Percentiles rank a stretch among this genome's conserved stretches.
Conservation (phyloP, 345 rosid genomes). For the Brassica juncea region DNA sequence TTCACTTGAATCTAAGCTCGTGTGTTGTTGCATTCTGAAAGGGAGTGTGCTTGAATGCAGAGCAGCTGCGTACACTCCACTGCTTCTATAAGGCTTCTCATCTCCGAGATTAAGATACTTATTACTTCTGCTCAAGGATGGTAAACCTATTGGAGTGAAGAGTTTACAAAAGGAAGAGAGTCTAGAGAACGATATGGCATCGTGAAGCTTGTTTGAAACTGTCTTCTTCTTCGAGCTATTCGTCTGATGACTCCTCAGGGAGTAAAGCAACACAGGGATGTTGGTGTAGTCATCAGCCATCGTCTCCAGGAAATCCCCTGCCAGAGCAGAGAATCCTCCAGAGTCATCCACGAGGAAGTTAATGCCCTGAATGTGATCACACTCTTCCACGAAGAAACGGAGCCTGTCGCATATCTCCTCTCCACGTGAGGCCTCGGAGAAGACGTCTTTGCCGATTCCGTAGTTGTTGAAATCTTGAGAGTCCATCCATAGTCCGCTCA, state of each 20-base stretch:
- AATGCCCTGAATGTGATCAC: conserved; percentile 97
- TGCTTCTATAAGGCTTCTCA: conserved; percentile 74
- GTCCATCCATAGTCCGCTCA: conserved; percentile 70
- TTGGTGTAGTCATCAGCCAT: conserved; percentile 80
- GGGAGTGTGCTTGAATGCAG: conserved; percentile 74
- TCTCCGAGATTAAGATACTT: conserved; percentile 52
- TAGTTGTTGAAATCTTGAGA: conserved; percentile 65
- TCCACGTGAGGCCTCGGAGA: conserved; percentile 56
- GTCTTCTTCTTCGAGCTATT: conserved; percentile 49
- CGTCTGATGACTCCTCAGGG: conserved; percentile 53
- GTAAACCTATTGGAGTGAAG: conserved; percentile 84
- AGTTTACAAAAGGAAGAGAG: conserved; percentile 67
- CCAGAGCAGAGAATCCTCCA: conserved; percentile 85
- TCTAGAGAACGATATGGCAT: conserved; percentile 79
- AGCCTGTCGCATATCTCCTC: conserved; percentile 84
- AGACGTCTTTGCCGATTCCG: conserved; percentile 77
- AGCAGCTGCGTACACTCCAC: conserved; percentile 89
- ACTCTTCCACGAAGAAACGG: conserved; percentile 83
- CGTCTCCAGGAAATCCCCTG: conserved; percentile 75
- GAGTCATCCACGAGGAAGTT: conserved; percentile 87
- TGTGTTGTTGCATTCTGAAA: conserved; percentile 62
- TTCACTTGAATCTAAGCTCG: conserved; percentile 52
- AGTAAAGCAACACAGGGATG: conserved; percentile 70
- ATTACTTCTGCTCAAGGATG: conserved; percentile 66
- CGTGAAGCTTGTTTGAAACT: conserved; percentile 66